A percentile compares a stretch with the other conserved stretches of the same genome.
Conservation (phyloP, 2,329 filamentous ascomycete genomes). For the Sporothrix pallida region DNA sequence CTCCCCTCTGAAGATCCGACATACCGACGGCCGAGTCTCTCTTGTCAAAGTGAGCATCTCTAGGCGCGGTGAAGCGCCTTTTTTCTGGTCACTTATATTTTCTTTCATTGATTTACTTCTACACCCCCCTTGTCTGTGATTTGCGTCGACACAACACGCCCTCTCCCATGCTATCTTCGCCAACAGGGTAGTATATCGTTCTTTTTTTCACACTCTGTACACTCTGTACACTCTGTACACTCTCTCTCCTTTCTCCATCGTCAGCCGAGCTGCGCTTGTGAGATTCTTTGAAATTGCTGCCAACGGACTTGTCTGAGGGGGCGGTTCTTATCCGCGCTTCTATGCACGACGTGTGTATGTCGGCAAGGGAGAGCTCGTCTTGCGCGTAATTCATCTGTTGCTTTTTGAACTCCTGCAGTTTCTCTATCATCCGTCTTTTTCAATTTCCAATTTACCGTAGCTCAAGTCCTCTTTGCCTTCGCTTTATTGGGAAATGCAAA, state of each 20-base stretch:
- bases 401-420: background rate
- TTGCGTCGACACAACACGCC: background rate
- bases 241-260: background rate
- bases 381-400: background rate
- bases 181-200: too few relatives aligned
- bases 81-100: background rate
- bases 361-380: slow-evolving; percentile 3
- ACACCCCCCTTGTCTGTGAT: background rate
- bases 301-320: slow-evolving; percentile 6
- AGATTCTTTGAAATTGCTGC: background rate
- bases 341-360: slow-evolving; percentile 21
- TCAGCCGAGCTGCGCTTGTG: background rate
- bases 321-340: slow-evolving; percentile 30
- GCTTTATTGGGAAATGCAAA: background rate
- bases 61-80: slow-evolving; percentile 14
- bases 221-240: too few relatives aligned
- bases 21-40: slow-evolving; percentile 5
- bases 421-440: background rate
- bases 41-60: background rate
- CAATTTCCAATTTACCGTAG: background rate
- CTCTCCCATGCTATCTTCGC: background rate
- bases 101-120: background rate
- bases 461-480: background rate
- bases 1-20: background rate
- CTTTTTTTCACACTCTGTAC: background rate